phyloP scores from a whole-genome alignment of 2,329 filamentous ascomycete species.

The Neopestalotiopsis rosae region DNA sequence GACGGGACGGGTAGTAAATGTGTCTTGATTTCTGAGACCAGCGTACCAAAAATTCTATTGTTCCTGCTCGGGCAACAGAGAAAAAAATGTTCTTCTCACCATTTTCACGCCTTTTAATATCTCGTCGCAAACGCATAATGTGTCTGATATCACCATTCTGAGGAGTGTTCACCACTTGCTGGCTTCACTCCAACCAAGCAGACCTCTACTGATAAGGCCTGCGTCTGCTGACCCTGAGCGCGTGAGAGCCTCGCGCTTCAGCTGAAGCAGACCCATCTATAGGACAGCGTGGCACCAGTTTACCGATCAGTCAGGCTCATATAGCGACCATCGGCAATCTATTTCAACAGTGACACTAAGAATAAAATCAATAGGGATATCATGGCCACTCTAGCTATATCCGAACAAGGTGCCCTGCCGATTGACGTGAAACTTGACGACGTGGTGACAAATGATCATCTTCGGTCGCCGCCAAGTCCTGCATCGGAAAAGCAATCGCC shows the following conservation, averaged over 20 bases:
- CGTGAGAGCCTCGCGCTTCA: background rate
- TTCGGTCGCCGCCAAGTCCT: background rate
- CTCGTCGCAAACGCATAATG: background rate
- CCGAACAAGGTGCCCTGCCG: background rate
- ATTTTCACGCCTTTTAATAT: background rate
- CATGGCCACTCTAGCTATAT: background rate
- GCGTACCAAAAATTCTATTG: background rate
- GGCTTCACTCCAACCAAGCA: background rate
- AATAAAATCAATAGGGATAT: background rate
- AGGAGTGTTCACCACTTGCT: background rate
- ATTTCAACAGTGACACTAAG: background rate
- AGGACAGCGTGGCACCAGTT: background rate
- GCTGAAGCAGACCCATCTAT: background rate
- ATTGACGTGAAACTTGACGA: background rate
- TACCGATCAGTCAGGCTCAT: background rate
- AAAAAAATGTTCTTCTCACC: background rate
- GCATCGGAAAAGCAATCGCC: slow-evolving; percentile 2
- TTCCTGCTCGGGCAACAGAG: background rate
- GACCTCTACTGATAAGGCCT: background rate
- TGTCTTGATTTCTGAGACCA: slow-evolving; percentile 13
- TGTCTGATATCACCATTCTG: background rate
- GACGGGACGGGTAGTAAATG: slow-evolving; percentile 3
- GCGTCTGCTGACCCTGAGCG: background rate
- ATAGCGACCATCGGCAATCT: background rate
- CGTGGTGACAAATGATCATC: background rate